phyloP scores from a whole-genome alignment of 2,329 filamentous ascomycete genomes.

The Didymella glomerata region DNA sequence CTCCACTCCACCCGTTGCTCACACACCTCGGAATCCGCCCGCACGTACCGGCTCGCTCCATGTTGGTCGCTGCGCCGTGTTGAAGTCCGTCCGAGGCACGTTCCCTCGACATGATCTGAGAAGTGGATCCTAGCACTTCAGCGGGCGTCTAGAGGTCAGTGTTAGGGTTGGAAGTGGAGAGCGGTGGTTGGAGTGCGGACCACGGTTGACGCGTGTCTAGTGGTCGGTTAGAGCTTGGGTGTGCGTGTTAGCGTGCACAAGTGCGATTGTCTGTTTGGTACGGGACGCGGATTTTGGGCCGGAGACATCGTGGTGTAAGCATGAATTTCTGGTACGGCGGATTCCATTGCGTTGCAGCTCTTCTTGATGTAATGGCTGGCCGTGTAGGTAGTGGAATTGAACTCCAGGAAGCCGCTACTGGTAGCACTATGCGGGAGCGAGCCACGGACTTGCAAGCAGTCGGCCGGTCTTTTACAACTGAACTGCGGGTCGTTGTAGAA shows the following conservation, averaged over 20 bases:
- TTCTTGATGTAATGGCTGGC: neutral
- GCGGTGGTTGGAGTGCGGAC: conserved; percentile 19
- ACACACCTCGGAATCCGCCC: neutral
- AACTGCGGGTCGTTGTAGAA: neutral
- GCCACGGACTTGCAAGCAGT: neutral
- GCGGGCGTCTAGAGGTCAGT: conserved; percentile 2
- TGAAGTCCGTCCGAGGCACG: conserved; percentile 17
- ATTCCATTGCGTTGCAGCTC: conserved; percentile 2
- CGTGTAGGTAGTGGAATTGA: neutral
- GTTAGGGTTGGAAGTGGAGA: conserved; percentile 14
- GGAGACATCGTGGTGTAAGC: conserved; percentile 12
- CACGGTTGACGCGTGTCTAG: conserved; percentile 30
- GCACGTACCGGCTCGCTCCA: conserved; percentile 2
- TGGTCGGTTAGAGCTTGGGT: conserved; percentile 17
- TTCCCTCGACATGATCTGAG: conserved; percentile 28
- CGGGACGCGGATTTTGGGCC: conserved; percentile 24
- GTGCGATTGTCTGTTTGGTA: conserved; percentile 28
- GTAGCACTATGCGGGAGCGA: neutral
- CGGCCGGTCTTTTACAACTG: neutral
- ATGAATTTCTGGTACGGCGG: neutral
- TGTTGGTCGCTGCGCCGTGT: conserved; percentile 2
- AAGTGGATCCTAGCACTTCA: conserved; percentile 5
- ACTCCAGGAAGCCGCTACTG: neutral
- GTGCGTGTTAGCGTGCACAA: conserved; percentile 20
- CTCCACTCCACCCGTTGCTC: conserved; percentile 16